A percentile compares a stretch with the other conserved stretches of the same genome.
These are phyloP conservation scores for Chrysanthemum lavandulifolium DNA, from an alignment of 129 eudicot species.

Conservation along the genomic window DNA sequence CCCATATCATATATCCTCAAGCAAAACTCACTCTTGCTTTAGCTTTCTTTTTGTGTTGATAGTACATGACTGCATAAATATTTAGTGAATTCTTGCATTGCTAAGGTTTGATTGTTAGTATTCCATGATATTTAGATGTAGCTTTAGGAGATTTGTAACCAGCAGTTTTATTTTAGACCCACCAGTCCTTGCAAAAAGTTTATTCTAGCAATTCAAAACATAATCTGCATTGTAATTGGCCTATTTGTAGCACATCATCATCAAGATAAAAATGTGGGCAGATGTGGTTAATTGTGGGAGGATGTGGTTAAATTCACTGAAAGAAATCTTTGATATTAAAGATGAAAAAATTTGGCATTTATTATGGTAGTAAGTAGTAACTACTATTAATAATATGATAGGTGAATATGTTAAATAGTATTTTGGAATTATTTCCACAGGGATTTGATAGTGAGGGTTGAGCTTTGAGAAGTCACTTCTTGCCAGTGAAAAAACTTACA, in stretches of 20 bases:
- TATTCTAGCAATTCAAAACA: neutral
- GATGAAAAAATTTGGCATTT: neutral
- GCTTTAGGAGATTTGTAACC: neutral
- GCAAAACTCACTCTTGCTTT: constrained; percentile 19
- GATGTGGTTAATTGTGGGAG: too few relatives aligned
- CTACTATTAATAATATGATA: neutral
- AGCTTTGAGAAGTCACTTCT: constrained; percentile 43
- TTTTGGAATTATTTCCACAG: constrained; percentile 29
- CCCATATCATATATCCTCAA: constrained; percentile 6
- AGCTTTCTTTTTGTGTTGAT: constrained; percentile 13
- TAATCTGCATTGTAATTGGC: neutral
- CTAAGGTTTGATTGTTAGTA: constrained; percentile 1
- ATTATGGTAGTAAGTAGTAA: neutral
- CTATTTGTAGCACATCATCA: too few relatives aligned
- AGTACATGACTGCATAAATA: neutral
- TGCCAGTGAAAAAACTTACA: constrained; percentile 30
- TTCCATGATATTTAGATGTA: constrained; percentile 11
- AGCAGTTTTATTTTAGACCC: neutral
- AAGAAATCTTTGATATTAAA: too few relatives aligned
- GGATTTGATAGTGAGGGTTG: constrained; percentile 39
- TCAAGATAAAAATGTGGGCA: too few relatives aligned
- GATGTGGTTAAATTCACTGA: too few relatives aligned
- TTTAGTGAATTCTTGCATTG: constrained; percentile 14
- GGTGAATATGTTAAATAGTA: constrained; percentile 15
- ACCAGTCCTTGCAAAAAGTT: constrained; percentile 14